A percentile compares a stretch with the other conserved stretches of the same genome.
These are phyloP conservation scores for Calonectria hongkongensis DNA, from an alignment of 2,329 filamentous ascomycete genomes.

Conservation along the genomic window DNA sequence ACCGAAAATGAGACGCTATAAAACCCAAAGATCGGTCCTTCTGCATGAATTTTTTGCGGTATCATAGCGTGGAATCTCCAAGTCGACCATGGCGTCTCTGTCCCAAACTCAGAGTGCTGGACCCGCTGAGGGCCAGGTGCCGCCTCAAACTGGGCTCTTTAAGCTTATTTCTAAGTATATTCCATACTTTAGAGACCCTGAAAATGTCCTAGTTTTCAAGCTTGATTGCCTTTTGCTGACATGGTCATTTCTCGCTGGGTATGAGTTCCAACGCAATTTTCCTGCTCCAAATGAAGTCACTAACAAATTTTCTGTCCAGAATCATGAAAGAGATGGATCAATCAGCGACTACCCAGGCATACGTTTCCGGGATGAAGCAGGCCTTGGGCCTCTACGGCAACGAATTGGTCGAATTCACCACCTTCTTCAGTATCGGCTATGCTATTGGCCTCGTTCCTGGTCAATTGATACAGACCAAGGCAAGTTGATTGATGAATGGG, in stretches of 20 bases:
- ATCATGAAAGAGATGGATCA: conserved; percentile 63
- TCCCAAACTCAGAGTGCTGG: conserved; percentile 19
- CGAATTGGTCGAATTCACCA: conserved; percentile 71
- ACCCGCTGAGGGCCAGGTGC: conserved; percentile 18
- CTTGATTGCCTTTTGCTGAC: conserved; percentile 59
- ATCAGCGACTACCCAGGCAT: conserved; percentile 60
- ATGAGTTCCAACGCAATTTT: background rate
- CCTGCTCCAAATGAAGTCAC: background rate
- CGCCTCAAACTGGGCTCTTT: conserved; percentile 46
- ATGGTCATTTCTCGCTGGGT: conserved; percentile 61
- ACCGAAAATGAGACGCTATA: conserved; percentile 19
- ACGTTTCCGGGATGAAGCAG: conserved; percentile 61
- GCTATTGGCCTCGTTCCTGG: conserved; percentile 67
- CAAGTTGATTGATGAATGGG: conserved; percentile 11
- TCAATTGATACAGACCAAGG: conserved; percentile 62
- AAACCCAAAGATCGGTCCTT: conserved; percentile 20
- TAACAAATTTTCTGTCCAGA: background rate
- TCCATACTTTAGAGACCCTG: conserved; percentile 55
- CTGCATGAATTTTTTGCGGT: background rate
- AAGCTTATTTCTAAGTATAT: conserved; percentile 46
- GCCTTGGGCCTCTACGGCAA: conserved; percentile 64
- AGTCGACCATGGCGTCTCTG: conserved; percentile 6
- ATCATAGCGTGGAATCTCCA: conserved; percentile 10
- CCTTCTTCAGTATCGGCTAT: conserved; percentile 77
- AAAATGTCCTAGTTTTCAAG: conserved; percentile 60